These are phyloP conservation scores for Leccinum obscurum DNA, from an alignment of 768 basidiomycete species.

Conservation along the genomic window DNA sequence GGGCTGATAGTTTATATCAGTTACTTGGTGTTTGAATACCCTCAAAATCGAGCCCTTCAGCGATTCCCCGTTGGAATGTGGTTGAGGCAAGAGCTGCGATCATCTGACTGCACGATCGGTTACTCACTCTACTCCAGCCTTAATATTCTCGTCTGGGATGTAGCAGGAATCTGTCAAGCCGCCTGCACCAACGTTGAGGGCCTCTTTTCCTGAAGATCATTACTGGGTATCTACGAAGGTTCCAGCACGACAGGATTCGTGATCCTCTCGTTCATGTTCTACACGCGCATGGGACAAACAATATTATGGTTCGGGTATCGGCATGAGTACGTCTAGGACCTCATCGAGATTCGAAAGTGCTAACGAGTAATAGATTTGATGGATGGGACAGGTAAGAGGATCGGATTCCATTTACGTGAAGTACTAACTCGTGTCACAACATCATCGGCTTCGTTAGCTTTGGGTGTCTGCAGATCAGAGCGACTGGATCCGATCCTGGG, in stretches of 20 bases:
- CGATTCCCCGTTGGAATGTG: conserved; percentile 76
- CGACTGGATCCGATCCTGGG: conserved; percentile 62
- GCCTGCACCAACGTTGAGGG: conserved; percentile 71
- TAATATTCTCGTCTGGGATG: conserved; percentile 67
- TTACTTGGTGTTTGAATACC: conserved; percentile 71
- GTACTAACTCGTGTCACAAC: conserved; percentile 39
- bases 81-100: conserved; percentile 57
- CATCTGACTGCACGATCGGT: not conserved
- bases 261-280: conserved; percentile 79
- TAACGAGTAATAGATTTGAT: conserved; percentile 52
- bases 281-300: conserved; percentile 71
- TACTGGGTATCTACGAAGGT: conserved; percentile 74
- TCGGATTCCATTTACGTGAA: not conserved
- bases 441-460: conserved; percentile 70
- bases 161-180: conserved; percentile 60
- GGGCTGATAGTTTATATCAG: conserved; percentile 75
- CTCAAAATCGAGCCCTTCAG: conserved; percentile 72
- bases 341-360: not conserved
- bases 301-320: conserved; percentile 71
- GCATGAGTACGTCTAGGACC: conserved; percentile 53
- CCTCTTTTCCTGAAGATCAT: conserved; percentile 59
- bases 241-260: conserved; percentile 73
- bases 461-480: conserved; percentile 62
- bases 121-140: conserved; percentile 37
- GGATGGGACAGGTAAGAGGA: conserved; percentile 63